Evolutionary conservation across 169 alveolate species (phyloP).

Genomic region (Eimeria acervulina): DNA sequence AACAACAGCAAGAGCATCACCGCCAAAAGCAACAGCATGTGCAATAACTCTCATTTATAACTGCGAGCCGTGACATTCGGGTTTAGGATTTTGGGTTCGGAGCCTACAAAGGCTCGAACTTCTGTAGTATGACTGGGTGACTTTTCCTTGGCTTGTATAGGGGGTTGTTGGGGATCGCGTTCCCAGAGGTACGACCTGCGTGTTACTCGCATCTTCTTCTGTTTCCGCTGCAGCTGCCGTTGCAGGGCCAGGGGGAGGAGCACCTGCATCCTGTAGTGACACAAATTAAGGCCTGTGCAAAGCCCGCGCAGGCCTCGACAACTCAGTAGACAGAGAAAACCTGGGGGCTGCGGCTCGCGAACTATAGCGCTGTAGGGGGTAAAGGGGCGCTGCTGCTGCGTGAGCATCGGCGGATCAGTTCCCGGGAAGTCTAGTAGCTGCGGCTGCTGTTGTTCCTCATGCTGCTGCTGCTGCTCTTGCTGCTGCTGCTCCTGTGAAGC

Average conservation of each 20-base stretch:
- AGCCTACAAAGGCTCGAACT: conserved; percentile 37
- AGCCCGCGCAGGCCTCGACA: neutral
- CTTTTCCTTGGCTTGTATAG: neutral
- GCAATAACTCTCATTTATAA: neutral
- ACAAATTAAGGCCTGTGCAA: neutral
- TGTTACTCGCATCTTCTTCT: neutral
- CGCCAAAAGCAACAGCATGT: neutral
- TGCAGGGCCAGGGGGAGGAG: conserved; percentile 18
- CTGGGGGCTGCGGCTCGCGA: neutral
- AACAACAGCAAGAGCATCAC: neutral
- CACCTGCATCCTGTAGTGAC: neutral
- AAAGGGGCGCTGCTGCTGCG: neutral
- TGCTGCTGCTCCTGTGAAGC: conserved; percentile 8
- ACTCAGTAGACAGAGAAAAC: neutral
- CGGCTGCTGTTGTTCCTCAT: neutral
- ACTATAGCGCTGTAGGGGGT: neutral
- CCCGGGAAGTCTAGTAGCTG: neutral
- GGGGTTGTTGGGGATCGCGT: neutral
- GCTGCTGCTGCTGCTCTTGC: neutral
- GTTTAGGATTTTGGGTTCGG: neutral
- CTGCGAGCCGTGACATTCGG: neutral
- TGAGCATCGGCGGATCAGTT: neutral
- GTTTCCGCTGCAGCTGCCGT: neutral
- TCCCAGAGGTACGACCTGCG: conserved; percentile 46
- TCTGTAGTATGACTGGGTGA: neutral